Percentiles rank a stretch among this genome's conserved stretches.
phyloP scores from a whole-genome alignment of 331 rosid genomes.

The Quercus lobata region DNA sequence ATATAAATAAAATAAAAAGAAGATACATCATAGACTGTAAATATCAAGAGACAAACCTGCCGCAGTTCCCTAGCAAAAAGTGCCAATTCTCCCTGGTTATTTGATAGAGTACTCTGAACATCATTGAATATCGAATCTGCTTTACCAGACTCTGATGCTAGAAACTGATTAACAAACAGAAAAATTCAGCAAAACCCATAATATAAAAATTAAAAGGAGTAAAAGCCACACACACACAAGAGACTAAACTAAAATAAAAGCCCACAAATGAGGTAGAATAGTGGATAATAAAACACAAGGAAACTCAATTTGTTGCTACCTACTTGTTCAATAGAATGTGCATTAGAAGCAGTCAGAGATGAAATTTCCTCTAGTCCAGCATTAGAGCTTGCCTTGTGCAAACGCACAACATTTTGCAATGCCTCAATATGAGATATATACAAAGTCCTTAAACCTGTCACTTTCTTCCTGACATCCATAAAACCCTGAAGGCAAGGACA shows the following conservation, averaged over 20 bases:
- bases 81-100: constrained; percentile 67
- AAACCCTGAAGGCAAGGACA: constrained; percentile 43
- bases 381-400: constrained; percentile 78
- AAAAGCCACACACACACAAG: neutral
- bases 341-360: constrained; percentile 52
- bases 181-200: neutral
- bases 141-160: constrained; percentile 56
- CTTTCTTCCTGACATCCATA: constrained; percentile 58
- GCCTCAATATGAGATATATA: constrained; percentile 78
- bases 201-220: neutral
- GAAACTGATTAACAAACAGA: constrained; percentile 46
- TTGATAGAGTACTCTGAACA: constrained; percentile 62
- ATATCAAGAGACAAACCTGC: constrained; percentile 46
- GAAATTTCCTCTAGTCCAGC: constrained; percentile 71
- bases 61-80: constrained; percentile 66
- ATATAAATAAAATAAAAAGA: no score
- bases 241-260: neutral
- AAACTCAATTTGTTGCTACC: constrained; percentile 12
- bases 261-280: neutral
- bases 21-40: no score
- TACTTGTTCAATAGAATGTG: constrained; percentile 72
- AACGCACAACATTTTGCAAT: constrained; percentile 78
- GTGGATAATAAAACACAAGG: neutral
- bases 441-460: constrained; percentile 53
- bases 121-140: constrained; percentile 55